These are phyloP conservation scores for Magnusiomyces paraingens DNA, from an alignment of 1,139 yeast genomes.

Conservation along the genomic window DNA sequence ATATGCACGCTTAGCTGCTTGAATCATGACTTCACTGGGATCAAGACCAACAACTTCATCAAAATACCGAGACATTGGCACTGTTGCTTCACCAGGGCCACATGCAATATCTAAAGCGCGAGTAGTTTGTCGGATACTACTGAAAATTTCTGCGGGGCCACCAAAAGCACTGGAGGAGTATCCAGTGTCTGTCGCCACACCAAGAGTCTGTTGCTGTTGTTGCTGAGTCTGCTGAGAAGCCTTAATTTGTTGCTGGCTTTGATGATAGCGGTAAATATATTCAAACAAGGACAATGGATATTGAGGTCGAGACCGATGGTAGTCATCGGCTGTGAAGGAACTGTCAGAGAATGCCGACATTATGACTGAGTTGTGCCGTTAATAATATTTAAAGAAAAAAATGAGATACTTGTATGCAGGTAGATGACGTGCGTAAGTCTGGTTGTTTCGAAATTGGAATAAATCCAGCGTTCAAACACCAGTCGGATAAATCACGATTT, in stretches of 20 bases:
- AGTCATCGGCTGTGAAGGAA: slow-evolving; percentile 52
- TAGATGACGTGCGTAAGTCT: too few relatives aligned
- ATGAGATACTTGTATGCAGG: too few relatives aligned
- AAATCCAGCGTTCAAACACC: too few relatives aligned
- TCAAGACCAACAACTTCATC: slow-evolving; percentile 60
- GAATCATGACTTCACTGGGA: slow-evolving; percentile 57
- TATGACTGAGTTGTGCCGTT: background rate
- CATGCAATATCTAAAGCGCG: slow-evolving; percentile 67
- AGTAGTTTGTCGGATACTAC: slow-evolving; percentile 18
- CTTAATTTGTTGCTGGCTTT: slow-evolving; percentile 5
- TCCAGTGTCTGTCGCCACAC: slow-evolving; percentile 18
- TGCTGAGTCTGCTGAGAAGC: background rate
- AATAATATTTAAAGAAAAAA: too few relatives aligned
- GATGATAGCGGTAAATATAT: slow-evolving; percentile 39
- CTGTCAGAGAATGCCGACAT: slow-evolving; percentile 61
- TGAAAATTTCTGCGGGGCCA: too few relatives aligned
- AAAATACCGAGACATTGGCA: slow-evolving; percentile 42
- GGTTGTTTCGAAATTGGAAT: too few relatives aligned
- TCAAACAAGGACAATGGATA: slow-evolving; percentile 53
- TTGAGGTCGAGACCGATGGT: slow-evolving; percentile 57
- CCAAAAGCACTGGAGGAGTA: too few relatives aligned
- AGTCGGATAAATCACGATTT: too few relatives aligned
- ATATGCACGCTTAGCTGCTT: slow-evolving; percentile 36
- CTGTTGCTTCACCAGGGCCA: slow-evolving; percentile 78
- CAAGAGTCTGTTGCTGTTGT: background rate